A percentile compares a stretch with the other conserved stretches of the same genome.
These are phyloP conservation scores for Saccharum officinarum DNA, from an alignment of 176 grass and related monocot genomes.

Conservation along the genomic window DNA sequence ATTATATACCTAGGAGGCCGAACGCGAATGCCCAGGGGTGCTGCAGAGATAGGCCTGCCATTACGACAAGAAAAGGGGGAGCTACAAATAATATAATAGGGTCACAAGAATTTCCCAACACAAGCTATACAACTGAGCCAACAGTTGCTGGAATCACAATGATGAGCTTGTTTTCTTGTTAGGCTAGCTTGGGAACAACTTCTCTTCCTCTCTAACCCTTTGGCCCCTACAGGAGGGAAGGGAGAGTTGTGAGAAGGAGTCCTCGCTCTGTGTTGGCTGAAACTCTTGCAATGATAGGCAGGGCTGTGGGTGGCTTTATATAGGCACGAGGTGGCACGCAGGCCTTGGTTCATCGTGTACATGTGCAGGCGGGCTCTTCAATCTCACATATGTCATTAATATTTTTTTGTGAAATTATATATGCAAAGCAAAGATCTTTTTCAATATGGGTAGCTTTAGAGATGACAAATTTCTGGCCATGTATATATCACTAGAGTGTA, in stretches of 20 bases:
- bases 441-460: slow-evolving; percentile 4
- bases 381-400: not conserved
- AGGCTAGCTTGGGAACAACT: not conserved
- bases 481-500: not conserved
- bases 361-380: too few relatives aligned
- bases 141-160: not conserved
- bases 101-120: not conserved
- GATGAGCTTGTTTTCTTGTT: not conserved
- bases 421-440: not conserved
- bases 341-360: not conserved
- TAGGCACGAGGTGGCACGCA: slow-evolving; percentile 3
- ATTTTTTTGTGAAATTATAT: not conserved
- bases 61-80: slow-evolving; percentile 13
- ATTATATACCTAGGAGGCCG: slow-evolving; percentile 64
- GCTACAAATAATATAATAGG: not conserved
- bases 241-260: slow-evolving; percentile 33
- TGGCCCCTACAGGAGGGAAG: slow-evolving; percentile 21
- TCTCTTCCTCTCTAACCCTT: slow-evolving; percentile 44
- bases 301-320: slow-evolving; percentile 29
- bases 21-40: slow-evolving; percentile 69
- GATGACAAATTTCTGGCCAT: not conserved
- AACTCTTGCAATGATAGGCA: slow-evolving; percentile 28
- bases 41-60: slow-evolving; percentile 58
- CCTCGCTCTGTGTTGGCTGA: slow-evolving; percentile 33
- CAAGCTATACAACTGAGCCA: slow-evolving; percentile 14